Conservation (phyloP, 2,329 filamentous ascomycete species). For the Botryotinia narcissicola region DNA sequence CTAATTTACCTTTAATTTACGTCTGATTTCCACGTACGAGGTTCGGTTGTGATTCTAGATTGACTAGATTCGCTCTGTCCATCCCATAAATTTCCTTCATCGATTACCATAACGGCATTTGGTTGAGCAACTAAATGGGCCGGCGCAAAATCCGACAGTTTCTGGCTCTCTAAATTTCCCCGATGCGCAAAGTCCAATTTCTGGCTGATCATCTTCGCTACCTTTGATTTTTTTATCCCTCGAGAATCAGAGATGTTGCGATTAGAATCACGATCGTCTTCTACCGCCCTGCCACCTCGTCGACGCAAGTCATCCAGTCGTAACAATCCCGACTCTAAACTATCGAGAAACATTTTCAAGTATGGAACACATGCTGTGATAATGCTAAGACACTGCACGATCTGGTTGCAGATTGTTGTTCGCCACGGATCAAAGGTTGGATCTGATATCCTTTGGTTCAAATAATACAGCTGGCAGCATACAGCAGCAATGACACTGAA, state of each 20-base stretch:
- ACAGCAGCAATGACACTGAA: constrained; percentile 17
- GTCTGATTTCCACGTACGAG: constrained; percentile 3
- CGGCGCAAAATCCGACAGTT: neutral
- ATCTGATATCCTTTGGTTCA: constrained; percentile 1
- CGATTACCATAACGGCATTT: neutral
- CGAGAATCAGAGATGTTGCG: neutral
- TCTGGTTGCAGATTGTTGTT: neutral
- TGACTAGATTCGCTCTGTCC: constrained; percentile 14
- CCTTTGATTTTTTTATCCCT: neutral
- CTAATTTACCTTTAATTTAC: constrained; percentile 8
- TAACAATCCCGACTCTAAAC: constrained; percentile 15
- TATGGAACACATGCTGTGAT: constrained; percentile 19
- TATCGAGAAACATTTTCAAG: constrained; percentile 12
- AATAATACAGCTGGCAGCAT: constrained; percentile 9
- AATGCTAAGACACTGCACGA: constrained; percentile 16
- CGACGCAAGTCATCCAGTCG: constrained; percentile 17
- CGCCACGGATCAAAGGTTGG: constrained; percentile 14
- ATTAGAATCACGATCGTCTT: neutral
- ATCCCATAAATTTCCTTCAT: neutral
- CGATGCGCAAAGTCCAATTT: neutral
- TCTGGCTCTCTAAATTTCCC: neutral
- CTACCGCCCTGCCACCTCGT: neutral
- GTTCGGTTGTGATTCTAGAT: constrained; percentile 14
- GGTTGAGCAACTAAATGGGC: neutral
- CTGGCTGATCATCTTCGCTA: neutral